A percentile compares a stretch with the other conserved stretches of the same genome.
Conservation (phyloP, 2,329 filamentous ascomycete genomes). For the Fusarium haematococcum region DNA sequence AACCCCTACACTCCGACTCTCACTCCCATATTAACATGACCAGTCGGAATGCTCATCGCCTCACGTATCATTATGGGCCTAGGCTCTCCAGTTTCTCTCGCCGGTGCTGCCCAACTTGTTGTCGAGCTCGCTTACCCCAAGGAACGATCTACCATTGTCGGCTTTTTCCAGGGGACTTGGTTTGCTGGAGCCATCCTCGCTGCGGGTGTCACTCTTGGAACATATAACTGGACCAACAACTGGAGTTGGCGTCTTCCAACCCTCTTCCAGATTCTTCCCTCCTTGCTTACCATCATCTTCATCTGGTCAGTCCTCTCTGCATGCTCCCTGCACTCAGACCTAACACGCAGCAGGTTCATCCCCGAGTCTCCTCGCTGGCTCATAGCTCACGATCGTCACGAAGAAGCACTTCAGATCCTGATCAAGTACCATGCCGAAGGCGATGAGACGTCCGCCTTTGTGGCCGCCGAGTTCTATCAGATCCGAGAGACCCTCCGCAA, state of each 20-base stretch:
- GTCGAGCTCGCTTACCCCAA: not conserved
- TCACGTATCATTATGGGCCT: not conserved
- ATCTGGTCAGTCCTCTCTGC: not conserved
- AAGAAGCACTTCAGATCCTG: conserved; percentile 16
- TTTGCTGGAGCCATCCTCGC: conserved; percentile 14
- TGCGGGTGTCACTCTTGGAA: conserved; percentile 51
- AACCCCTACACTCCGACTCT: not conserved
- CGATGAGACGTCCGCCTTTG: not conserved
- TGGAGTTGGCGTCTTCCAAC: conserved; percentile 63
- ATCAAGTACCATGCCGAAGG: conserved; percentile 20
- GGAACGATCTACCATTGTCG: conserved; percentile 1
- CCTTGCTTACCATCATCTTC: not conserved
- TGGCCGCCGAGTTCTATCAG: conserved; percentile 14
- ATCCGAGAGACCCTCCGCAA: conserved; percentile 14
- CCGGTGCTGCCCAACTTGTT: not conserved
- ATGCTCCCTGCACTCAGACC: not conserved
- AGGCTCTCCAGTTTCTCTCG: not conserved
- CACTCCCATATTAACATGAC: not conserved
- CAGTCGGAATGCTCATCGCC: not conserved
- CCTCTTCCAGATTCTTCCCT: conserved; percentile 55
- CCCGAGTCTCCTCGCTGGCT: conserved; percentile 29
- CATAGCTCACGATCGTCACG: conserved; percentile 18
- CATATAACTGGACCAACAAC: conserved; percentile 48
- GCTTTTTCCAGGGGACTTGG: conserved; percentile 5
- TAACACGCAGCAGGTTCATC: not conserved